phyloP scores from a whole-genome alignment of 768 basidiomycete species.

The Auricularia heimuer region DNA sequence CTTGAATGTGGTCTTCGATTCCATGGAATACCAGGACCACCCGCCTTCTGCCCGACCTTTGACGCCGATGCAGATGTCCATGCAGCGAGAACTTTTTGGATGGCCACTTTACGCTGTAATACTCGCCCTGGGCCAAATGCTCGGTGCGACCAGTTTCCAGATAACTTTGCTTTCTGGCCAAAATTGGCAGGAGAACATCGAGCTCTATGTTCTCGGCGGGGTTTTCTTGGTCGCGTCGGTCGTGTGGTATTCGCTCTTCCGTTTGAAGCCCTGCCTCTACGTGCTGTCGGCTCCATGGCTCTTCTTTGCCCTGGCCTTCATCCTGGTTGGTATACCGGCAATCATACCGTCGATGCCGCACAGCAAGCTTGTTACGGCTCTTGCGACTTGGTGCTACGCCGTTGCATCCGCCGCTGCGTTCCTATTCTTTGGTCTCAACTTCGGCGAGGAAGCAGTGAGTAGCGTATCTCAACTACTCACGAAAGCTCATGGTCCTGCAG shows the following conservation, averaged over 20 bases:
- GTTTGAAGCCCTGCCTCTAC: conserved; percentile 79
- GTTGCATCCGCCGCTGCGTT: conserved; percentile 89
- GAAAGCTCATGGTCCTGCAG: conserved; percentile 23
- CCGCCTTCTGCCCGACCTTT: conserved; percentile 59
- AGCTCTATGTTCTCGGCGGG: conserved; percentile 83
- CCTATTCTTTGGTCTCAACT: conserved; percentile 90
- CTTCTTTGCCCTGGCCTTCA: conserved; percentile 85
- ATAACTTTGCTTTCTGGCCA: conserved; percentile 82
- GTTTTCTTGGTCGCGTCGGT: conserved; percentile 80
- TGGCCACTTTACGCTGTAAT: conserved; percentile 92
- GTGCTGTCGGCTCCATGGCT: conserved; percentile 82
- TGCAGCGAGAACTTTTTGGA: conserved; percentile 68
- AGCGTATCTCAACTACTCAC: not conserved
- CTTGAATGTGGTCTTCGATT: not conserved
- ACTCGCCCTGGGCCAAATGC: conserved; percentile 77
- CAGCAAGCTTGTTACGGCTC: conserved; percentile 59
- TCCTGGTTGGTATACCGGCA: conserved; percentile 83
- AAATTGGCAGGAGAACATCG: conserved; percentile 69
- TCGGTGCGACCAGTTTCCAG: conserved; percentile 90
- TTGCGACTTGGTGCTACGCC: conserved; percentile 87
- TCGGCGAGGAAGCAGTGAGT: conserved; percentile 88
- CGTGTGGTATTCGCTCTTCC: conserved; percentile 86
- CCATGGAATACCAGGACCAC: conserved; percentile 14
- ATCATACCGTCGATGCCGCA: conserved; percentile 48
- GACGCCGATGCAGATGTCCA: conserved; percentile 74